Conservation (phyloP, 805 yeast species). For the Candida silvicultrix region DNA sequence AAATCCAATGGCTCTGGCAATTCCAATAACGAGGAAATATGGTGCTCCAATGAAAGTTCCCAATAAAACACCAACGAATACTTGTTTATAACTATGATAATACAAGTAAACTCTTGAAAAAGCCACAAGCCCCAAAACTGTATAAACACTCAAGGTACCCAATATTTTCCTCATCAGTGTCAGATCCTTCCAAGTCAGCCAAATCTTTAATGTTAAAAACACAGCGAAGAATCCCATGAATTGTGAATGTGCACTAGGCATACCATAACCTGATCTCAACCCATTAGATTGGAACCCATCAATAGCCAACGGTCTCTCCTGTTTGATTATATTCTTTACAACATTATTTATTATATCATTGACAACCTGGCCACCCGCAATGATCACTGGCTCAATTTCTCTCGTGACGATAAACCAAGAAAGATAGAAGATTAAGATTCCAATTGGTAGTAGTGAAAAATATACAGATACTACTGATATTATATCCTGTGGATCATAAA, state of each 20-base stretch:
- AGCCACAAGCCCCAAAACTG: conserved; percentile 38
- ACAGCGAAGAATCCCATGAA: conserved; percentile 84
- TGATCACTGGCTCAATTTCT: conserved; percentile 77
- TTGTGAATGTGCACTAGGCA: conserved; percentile 97
- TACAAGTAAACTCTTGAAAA: conserved; percentile 69
- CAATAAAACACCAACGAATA: conserved; percentile 58
- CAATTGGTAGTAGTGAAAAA: conserved; percentile 75
- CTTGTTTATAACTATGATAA: conserved; percentile 75
- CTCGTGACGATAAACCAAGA: conserved; percentile 80
- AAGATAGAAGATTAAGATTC: conserved; percentile 68
- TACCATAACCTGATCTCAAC: conserved; percentile 68
- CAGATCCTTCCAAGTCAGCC: conserved; percentile 37
- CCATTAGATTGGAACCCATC: conserved; percentile 31
- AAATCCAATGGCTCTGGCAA: conserved; percentile 62
- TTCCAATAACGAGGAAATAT: conserved; percentile 47
- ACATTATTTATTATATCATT: conserved; percentile 70
- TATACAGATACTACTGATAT: conserved; percentile 60
- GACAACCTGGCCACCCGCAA: conserved; percentile 79
- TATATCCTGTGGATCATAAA: conserved; percentile 63
- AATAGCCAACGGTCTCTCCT: conserved; percentile 62
- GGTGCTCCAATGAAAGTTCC: conserved; percentile 56
- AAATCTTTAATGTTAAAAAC: conserved; percentile 41
- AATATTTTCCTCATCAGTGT: conserved; percentile 20
- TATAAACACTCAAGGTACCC: conserved; percentile 24
- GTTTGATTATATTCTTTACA: conserved; percentile 55